Conservation (phyloP, 2,329 filamentous ascomycete genomes). For the Coleophoma crateriformis region DNA sequence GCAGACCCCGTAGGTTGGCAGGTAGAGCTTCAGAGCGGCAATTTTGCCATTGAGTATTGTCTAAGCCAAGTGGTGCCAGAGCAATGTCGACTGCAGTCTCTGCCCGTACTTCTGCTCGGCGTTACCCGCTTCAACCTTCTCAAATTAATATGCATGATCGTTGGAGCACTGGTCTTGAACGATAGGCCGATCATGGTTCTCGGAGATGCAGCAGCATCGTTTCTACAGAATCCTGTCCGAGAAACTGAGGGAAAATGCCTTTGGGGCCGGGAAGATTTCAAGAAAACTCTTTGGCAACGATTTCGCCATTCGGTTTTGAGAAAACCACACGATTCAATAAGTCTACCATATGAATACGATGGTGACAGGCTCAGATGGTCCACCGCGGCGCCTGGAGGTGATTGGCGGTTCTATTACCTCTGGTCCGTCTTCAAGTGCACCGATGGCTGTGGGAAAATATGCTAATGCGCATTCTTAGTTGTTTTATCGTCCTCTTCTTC, state of each 20-base stretch:
- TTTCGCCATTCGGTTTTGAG: not conserved
- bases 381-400: not conserved
- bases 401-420: not conserved
- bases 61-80: not conserved
- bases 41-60: not conserved
- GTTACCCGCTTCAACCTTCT: slow-evolving; percentile 21
- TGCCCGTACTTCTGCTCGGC: slow-evolving; percentile 1
- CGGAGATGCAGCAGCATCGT: not conserved
- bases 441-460: too few relatives aligned
- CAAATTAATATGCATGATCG: slow-evolving; percentile 19
- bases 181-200: not conserved
- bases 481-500: too few relatives aligned
- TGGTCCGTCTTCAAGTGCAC: too few relatives aligned
- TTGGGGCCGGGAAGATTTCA: not conserved
- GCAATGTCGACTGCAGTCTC: not conserved
- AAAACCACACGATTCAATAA: not conserved
- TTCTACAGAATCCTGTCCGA: not conserved
- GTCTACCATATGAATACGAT: not conserved
- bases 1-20: not conserved
- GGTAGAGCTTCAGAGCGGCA: not conserved
- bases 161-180: not conserved
- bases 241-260: not conserved
- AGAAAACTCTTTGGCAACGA: not conserved
- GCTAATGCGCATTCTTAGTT: too few relatives aligned
- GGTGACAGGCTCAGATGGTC: not conserved